phyloP scores from a whole-genome alignment of 306 rosid genomes.

The Begonia loranthoides region DNA sequence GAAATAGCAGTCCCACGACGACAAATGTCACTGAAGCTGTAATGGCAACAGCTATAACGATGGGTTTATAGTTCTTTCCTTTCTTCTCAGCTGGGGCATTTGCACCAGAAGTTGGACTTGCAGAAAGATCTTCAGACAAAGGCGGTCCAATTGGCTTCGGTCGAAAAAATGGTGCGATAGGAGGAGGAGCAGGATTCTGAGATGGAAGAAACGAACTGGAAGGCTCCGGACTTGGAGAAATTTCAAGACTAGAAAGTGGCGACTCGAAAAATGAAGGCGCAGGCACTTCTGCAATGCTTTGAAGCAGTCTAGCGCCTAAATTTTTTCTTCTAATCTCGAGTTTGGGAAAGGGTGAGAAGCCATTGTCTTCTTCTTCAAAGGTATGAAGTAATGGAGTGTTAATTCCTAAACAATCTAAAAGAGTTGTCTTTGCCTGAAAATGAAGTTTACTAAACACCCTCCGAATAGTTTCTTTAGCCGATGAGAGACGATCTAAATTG shows the following conservation, averaged over 20 bases:
- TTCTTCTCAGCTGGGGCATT: slow-evolving; percentile 12
- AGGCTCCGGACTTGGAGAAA: slow-evolving; percentile 15
- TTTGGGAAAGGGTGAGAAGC: slow-evolving; percentile 22
- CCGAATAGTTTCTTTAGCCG: slow-evolving; percentile 24
- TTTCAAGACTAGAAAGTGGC: slow-evolving; percentile 14
- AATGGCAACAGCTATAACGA: slow-evolving; percentile 31
- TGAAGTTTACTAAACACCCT: slow-evolving; percentile 27
- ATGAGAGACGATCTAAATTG: slow-evolving; percentile 21
- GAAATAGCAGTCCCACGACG: slow-evolving; percentile 37
- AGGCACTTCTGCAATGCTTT: slow-evolving; percentile 14
- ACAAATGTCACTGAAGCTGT: slow-evolving; percentile 48
- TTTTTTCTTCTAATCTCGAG: slow-evolving; percentile 41
- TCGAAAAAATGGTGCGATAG: slow-evolving; percentile 9
- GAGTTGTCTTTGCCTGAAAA: slow-evolving; percentile 38
- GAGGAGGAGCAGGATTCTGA: slow-evolving; percentile 5
- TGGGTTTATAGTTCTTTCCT: slow-evolving; percentile 11
- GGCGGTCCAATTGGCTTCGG: slow-evolving; percentile 7
- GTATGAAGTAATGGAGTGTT: slow-evolving; percentile 17
- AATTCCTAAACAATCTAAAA: slow-evolving; percentile 53
- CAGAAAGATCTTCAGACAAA: slow-evolving; percentile 9
- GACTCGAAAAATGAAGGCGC: slow-evolving; percentile 20
- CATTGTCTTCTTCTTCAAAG: slow-evolving; percentile 36
- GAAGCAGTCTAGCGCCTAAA: slow-evolving; percentile 23
- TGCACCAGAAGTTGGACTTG: slow-evolving; percentile 14
- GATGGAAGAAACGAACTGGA: slow-evolving; percentile 12